Evolutionary conservation across 805 yeast species (phyloP).

Genomic region (Kregervanrija pseudodelftensis): DNA sequence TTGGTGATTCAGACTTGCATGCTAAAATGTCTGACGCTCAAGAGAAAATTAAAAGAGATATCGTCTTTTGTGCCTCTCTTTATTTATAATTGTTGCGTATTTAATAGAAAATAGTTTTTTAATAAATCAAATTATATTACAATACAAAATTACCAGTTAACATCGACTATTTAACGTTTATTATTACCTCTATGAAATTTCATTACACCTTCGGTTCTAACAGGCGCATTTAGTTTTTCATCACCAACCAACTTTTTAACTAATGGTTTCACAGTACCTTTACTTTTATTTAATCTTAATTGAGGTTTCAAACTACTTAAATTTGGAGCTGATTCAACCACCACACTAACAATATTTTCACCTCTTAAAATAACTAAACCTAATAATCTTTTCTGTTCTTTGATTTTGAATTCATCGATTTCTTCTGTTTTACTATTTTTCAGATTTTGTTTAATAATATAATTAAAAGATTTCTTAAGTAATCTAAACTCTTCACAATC

Average conservation of each 20-base stretch:
- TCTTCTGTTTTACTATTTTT: constrained; percentile 7
- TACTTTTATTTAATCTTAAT: constrained; percentile 25
- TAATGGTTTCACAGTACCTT: constrained; percentile 27
- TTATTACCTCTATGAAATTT: background rate
- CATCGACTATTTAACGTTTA: background rate
- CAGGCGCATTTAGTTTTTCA: constrained; percentile 5
- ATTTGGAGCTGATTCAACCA: constrained; percentile 59
- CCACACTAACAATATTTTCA: constrained; percentile 69
- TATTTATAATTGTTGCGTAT: constrained; percentile 45
- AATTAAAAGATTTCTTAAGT: constrained; percentile 49
- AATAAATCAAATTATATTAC: background rate
- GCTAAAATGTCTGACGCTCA: constrained; percentile 88
- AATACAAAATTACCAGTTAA: background rate
- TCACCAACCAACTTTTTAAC: constrained; percentile 14
- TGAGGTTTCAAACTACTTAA: constrained; percentile 25
- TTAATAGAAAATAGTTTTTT: background rate
- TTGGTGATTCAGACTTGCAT: constrained; percentile 88
- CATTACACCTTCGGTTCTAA: background rate
- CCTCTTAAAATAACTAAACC: constrained; percentile 86
- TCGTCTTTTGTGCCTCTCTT: constrained; percentile 93
- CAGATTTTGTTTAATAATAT: constrained; percentile 20
- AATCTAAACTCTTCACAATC: constrained; percentile 80
- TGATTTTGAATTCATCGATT: constrained; percentile 31
- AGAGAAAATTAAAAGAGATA: constrained; percentile 91
- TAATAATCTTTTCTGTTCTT: constrained; percentile 65